Evolutionary conservation across 768 basidiomycete genomes (phyloP).

Genomic region (Hericium erinaceus): DNA sequence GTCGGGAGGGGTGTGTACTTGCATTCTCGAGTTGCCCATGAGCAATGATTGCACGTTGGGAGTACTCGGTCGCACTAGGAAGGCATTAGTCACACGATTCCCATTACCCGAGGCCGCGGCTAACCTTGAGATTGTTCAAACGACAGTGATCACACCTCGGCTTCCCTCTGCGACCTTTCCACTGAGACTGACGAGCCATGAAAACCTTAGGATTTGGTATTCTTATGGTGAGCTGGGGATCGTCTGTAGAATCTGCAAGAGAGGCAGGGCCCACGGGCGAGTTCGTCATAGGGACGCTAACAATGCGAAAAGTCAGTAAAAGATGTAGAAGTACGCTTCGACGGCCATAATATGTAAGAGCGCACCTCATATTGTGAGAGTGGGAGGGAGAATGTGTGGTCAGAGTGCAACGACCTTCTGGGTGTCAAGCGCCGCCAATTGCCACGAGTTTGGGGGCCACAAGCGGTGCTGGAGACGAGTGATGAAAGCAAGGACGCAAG

Average conservation of each 20-base stretch:
- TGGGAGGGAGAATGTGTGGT: background rate
- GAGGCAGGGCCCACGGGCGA: slow-evolving; percentile 23
- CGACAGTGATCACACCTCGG: slow-evolving; percentile 70
- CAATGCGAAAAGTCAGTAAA: background rate
- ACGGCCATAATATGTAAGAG: background rate
- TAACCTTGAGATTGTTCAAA: slow-evolving; percentile 60
- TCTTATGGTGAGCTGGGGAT: slow-evolving; percentile 43
- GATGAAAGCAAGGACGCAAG: background rate
- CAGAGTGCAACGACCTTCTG: background rate
- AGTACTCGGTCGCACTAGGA: slow-evolving; percentile 60
- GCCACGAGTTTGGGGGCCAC: background rate
- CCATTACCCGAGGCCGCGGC: slow-evolving; percentile 17
- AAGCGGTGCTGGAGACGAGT: background rate
- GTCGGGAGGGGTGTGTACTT: slow-evolving; percentile 68
- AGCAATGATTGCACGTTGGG: slow-evolving; percentile 64
- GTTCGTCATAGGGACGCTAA: slow-evolving; percentile 7
- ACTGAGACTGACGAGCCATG: slow-evolving; percentile 61
- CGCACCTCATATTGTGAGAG: background rate
- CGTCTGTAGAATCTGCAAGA: slow-evolving; percentile 23
- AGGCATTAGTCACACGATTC: slow-evolving; percentile 6
- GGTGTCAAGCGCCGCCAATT: background rate
- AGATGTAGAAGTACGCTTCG: background rate
- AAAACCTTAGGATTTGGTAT: slow-evolving; percentile 62
- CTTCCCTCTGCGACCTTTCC: slow-evolving; percentile 69
- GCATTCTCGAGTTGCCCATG: slow-evolving; percentile 55